These are phyloP conservation scores for Zymoseptoria crescenta DNA, from an alignment of 2,329 filamentous ascomycete genomes.

Conservation along the genomic window DNA sequence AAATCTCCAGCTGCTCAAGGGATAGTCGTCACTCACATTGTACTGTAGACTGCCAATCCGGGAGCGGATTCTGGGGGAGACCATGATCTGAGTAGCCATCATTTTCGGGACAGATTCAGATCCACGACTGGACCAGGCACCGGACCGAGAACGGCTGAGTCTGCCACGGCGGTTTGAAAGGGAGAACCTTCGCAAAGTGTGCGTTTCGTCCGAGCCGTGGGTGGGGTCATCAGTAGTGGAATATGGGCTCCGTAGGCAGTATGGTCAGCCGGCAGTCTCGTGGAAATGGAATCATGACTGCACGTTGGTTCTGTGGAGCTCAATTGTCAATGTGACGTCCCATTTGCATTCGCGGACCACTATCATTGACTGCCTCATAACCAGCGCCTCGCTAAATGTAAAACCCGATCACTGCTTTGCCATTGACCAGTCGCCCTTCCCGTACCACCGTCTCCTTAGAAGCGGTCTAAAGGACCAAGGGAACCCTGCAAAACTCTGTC, in stretches of 20 bases:
- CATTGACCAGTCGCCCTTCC: background rate
- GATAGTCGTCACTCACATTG: background rate
- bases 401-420: background rate
- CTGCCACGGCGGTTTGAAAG: background rate
- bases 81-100: background rate
- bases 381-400: background rate
- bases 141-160: background rate
- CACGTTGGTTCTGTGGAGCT: background rate
- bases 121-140: background rate
- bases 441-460: conserved; percentile 5
- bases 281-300: background rate
- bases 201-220: no score
- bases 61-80: background rate
- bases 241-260: background rate
- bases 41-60: background rate
- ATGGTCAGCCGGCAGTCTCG: background rate
- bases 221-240: background rate
- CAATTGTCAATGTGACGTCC: background rate
- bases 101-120: background rate
- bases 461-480: conserved; percentile 9
- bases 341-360: background rate
- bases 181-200: background rate
- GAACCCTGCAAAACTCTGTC: conserved; percentile 8
- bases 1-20: no score
- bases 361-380: background rate